Base-by-base conservation (phyloP, 1,284 basidiomycete genomes). In the Amylostereum chailletii region DNA sequence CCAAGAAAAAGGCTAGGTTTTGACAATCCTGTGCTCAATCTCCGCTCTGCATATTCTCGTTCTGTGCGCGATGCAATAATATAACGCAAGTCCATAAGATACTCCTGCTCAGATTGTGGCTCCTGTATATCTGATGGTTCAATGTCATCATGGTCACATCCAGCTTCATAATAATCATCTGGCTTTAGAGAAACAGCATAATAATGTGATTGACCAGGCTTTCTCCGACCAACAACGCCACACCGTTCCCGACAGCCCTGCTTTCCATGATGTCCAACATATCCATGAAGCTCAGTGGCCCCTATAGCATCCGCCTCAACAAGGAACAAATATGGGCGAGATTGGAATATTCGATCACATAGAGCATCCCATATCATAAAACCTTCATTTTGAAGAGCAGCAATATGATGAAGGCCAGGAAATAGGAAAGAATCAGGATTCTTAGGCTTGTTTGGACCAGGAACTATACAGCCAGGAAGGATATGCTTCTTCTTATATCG, bases 401-500 rank as follows among this genome's bases (percentile, higher is more conserved):
- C 31, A 26, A 46, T 8, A 36, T 50, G 49, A n/a, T 41, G 36
- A 2, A 57, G 26, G 3, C 50, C 51, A 10, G 55, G 55, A 31
- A 48, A 55, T 1, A 56, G 19, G 45, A 53, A 54, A 0, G 56
- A 56, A 10, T 57, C 55, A 3, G 51, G 40, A 34, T 51, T 48
- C 33, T 54, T 47, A 1, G 56, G 56, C 19, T 52, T 50, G n/a
- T 47, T 48, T 1, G 56, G 54, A 3, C 56, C 55, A 7, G 55
- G 55, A n/a, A 58, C 48, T 31, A 56, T 45, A 1, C 42, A 46
- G n/a, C 53, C 53, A 7, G 53, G 53, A 5, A 55, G 31, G 19
- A 56, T 45, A 33, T 50, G 47, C 5, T 32, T 29, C 36, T 52
- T 51, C 44, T 58, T 58, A 47, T 57, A 59, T 19, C 57, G 56